Evolutionary conservation across 495 filamentous ascomycete genomes (phyloP).

Genomic region (Filosporella fistucella): DNA sequence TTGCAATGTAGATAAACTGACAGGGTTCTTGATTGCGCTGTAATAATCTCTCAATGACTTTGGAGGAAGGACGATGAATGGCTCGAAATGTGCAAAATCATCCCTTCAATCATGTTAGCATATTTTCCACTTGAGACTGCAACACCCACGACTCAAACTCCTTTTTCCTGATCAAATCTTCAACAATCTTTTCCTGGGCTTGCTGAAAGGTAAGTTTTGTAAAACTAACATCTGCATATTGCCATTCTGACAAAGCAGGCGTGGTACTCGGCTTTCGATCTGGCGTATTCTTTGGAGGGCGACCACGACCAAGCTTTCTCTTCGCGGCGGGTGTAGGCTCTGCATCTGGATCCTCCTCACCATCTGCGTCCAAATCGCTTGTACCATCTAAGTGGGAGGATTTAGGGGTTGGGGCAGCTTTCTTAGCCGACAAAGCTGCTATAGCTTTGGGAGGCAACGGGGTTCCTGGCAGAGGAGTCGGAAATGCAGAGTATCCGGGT

Average conservation of each 20-base stretch:
- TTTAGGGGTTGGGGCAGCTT: too few relatives aligned
- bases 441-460: background rate
- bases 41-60: constrained; percentile 70
- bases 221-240: constrained; percentile 47
- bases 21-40: constrained; percentile 64
- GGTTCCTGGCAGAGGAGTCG: constrained; percentile 56
- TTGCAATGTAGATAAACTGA: constrained; percentile 65
- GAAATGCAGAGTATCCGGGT: constrained; percentile 52
- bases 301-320: constrained; percentile 26
- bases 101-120: constrained; percentile 34
- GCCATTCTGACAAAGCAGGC: constrained; percentile 27
- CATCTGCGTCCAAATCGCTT: constrained; percentile 27
- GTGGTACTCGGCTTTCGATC: constrained; percentile 37
- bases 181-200: constrained; percentile 76
- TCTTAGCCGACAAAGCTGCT: background rate
- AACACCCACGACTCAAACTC: constrained; percentile 39
- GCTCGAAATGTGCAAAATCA: constrained; percentile 49
- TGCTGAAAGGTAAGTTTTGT: constrained; percentile 67
- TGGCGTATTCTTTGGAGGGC: constrained; percentile 25
- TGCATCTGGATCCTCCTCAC: constrained; percentile 31
- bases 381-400: too few relatives aligned
- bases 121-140: background rate
- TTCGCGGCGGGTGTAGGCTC: constrained; percentile 3
- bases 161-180: constrained; percentile 58
- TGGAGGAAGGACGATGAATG: constrained; percentile 63